These are phyloP conservation scores for Astragalus glycyphyllos DNA, from an alignment of 306 rosid species.

Conservation along the genomic window DNA sequence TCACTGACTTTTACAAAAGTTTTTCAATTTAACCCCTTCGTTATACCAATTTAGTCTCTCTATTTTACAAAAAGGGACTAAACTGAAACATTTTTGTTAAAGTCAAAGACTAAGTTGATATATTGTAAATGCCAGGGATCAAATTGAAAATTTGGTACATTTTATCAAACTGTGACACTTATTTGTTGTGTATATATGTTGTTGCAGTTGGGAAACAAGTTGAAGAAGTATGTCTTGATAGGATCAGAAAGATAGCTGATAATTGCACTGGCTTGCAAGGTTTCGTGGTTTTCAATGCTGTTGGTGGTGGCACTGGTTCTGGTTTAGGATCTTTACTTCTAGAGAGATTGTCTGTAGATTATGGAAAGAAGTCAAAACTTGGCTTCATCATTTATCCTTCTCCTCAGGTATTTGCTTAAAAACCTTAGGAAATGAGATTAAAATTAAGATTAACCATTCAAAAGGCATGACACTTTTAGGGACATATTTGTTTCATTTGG, in stretches of 20 bases:
- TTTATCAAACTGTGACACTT: conserved; percentile 23
- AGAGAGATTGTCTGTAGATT: conserved; percentile 72
- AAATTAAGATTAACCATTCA: background rate
- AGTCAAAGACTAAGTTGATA: too few relatives aligned
- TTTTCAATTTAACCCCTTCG: too few relatives aligned
- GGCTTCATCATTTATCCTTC: conserved; percentile 81
- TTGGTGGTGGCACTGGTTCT: conserved; percentile 89
- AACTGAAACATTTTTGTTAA: too few relatives aligned
- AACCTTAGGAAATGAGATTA: background rate
- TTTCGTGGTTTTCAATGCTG: conserved; percentile 76
- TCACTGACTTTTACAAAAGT: too few relatives aligned
- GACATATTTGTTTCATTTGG: too few relatives aligned
- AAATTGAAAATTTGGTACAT: background rate
- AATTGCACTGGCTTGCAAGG: conserved; percentile 85
- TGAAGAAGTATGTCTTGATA: conserved; percentile 69
- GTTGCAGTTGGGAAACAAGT: conserved; percentile 72
- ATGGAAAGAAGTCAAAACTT: conserved; percentile 78
- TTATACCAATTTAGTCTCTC: too few relatives aligned
- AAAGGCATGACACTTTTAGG: too few relatives aligned
- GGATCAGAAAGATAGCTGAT: conserved; percentile 71
- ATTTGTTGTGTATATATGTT: conserved; percentile 30
- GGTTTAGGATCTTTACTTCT: conserved; percentile 77
- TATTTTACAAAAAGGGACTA: too few relatives aligned
- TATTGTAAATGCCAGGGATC: too few relatives aligned
- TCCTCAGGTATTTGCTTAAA: conserved; percentile 62